Conservation (phyloP, 441 rosid genomes). For the Populus hybrid region DNA sequence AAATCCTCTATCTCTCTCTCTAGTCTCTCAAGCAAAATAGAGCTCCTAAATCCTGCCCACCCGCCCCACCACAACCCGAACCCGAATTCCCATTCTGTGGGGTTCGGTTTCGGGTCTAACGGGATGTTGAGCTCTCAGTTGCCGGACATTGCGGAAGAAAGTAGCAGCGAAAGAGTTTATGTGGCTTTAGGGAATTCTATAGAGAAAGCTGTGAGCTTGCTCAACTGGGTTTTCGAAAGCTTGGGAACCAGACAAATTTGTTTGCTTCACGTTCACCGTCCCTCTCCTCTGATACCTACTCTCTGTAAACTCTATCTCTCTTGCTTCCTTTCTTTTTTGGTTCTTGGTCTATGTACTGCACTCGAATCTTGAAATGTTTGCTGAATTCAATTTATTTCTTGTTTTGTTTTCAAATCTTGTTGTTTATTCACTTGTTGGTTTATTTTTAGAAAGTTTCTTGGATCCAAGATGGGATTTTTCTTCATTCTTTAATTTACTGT, state of each 20-base stretch:
- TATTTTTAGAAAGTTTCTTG: not conserved
- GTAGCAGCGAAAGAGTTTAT: constrained; percentile 34
- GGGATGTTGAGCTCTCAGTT: constrained; percentile 17
- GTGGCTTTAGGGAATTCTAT: constrained; percentile 56
- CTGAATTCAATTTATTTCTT: not conserved
- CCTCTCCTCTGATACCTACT: constrained; percentile 59
- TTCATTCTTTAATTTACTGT: not conserved
- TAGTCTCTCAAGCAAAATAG: constrained; percentile 20
- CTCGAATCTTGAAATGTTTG: not conserved
- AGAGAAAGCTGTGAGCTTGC: constrained; percentile 43
- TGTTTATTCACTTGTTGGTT: not conserved
- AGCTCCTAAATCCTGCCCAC: constrained; percentile 27
- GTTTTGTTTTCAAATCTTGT: not conserved
- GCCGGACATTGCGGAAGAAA: constrained; percentile 34
- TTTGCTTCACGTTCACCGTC: constrained; percentile 58
- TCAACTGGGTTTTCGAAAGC: constrained; percentile 43
- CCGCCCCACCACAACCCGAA: constrained; percentile 23
- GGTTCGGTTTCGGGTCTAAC: constrained; percentile 10
- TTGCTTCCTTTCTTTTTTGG: not conserved
- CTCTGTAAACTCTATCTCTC: constrained; percentile 33
- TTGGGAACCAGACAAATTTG: constrained; percentile 43
- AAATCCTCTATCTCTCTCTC: not conserved
- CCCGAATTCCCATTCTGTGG: constrained; percentile 21
- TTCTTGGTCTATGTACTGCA: not conserved
- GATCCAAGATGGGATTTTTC: not conserved